Evolutionary conservation across 495 filamentous ascomycete genomes (phyloP).

Genomic region (Annulohypoxylon nitens): DNA sequence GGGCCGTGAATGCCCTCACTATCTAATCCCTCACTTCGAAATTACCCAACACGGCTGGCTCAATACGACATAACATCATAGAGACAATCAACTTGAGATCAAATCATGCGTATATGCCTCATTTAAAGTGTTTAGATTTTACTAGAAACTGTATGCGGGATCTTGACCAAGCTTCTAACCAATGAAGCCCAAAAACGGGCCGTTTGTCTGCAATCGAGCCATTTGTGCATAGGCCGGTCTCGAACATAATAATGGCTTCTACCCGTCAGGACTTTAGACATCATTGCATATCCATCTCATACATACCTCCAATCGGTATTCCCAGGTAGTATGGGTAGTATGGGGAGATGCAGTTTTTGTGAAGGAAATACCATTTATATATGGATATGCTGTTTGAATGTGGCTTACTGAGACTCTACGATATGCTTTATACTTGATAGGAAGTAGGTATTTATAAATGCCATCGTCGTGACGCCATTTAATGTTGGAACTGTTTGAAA

Average conservation of each 20-base stretch:
- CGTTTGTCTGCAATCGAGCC: constrained; percentile 26
- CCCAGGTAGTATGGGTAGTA: neutral
- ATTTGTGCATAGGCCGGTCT: constrained; percentile 34
- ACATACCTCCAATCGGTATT: constrained; percentile 22
- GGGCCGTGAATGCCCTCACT: constrained; percentile 24
- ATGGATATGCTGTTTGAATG: constrained; percentile 9
- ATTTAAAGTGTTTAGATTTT: constrained; percentile 7
- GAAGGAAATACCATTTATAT: neutral
- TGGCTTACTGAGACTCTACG: constrained; percentile 16
- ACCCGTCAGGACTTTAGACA: constrained; percentile 13
- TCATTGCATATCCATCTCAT: constrained; percentile 28
- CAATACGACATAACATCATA: neutral
- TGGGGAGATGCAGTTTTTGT: constrained; percentile 10
- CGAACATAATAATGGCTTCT: constrained; percentile 28
- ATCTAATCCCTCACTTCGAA: constrained; percentile 28
- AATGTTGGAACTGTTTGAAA: neutral
- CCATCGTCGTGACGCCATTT: constrained; percentile 15
- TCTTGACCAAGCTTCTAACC: constrained; percentile 3
- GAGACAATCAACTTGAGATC: neutral
- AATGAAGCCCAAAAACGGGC: constrained; percentile 37
- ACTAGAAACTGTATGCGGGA: neutral
- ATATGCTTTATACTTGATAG: neutral
- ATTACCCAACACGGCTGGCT: constrained; percentile 14
- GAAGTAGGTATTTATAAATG: neutral
- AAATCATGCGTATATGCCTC: constrained; percentile 21